phyloP scores from a whole-genome alignment of 2,329 filamentous ascomycete genomes.

The Aspergillus melleus region DNA sequence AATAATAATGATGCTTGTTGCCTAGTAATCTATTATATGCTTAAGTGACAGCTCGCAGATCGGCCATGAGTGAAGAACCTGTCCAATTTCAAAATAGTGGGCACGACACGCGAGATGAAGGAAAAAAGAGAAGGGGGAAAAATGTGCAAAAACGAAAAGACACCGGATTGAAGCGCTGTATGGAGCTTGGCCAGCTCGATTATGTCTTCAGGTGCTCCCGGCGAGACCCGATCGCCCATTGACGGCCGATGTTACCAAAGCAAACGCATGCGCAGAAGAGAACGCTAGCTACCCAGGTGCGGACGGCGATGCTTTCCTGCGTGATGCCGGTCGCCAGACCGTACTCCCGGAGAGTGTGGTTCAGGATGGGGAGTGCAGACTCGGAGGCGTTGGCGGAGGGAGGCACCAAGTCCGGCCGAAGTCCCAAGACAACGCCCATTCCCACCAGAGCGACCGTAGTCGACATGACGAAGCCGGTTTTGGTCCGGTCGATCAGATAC shows the following conservation, averaged over 20 bases:
- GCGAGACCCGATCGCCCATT: conserved; percentile 59
- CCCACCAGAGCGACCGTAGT: conserved; percentile 71
- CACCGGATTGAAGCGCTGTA: background rate
- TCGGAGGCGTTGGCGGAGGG: conserved; percentile 54
- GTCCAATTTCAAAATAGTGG: conserved; percentile 2
- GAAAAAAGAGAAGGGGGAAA: background rate
- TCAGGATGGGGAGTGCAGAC: conserved; percentile 25
- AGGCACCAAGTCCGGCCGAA: conserved; percentile 78
- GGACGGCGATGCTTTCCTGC: conserved; percentile 59
- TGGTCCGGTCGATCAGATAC: conserved; percentile 93
- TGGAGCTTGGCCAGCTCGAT: background rate
- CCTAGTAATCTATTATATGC: background rate
- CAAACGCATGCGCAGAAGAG: conserved; percentile 93
- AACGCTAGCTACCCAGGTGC: conserved; percentile 89
- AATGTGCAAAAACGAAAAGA: background rate
- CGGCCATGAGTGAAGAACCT: background rate
- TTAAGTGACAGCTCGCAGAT: background rate
- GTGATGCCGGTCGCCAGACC: conserved; percentile 38
- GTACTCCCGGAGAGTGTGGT: conserved; percentile 32
- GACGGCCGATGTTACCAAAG: conserved; percentile 91
- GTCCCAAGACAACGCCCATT: conserved; percentile 69
- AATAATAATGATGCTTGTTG: background rate
- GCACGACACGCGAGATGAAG: background rate
- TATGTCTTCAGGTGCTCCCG: conserved; percentile 23
- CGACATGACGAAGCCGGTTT: conserved; percentile 78